phyloP scores from a whole-genome alignment of 768 basidiomycete species.

The Tylopilus sp. region DNA sequence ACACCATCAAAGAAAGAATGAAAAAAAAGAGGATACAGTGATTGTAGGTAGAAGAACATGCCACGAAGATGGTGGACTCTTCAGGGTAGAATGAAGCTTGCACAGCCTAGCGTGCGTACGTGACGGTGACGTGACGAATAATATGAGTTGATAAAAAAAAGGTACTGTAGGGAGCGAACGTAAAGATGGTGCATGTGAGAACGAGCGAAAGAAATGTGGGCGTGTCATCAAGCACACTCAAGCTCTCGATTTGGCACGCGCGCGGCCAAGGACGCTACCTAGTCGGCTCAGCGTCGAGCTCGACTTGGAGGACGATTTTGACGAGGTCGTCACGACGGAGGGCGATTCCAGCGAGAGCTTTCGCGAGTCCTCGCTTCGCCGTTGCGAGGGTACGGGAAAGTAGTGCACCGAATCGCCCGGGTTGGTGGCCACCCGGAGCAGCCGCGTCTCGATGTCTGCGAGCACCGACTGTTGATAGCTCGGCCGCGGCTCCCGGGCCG shows the following conservation, averaged over 20 bases:
- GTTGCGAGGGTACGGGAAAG: constrained; percentile 33
- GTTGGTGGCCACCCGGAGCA: constrained; percentile 26
- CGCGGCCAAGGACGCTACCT: constrained; percentile 18
- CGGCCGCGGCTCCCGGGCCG: constrained; percentile 12
- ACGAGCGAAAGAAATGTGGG: background rate
- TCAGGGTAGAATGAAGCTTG: too few species aligned
- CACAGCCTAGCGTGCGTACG: too few species aligned
- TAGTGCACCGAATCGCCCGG: constrained; percentile 33
- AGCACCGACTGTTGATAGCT: constrained; percentile 32
- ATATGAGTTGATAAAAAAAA: constrained; percentile 18
- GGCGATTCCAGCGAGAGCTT: constrained; percentile 28
- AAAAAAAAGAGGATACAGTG: constrained; percentile 14
- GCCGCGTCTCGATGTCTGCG: constrained; percentile 29
- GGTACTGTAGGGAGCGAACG: constrained; percentile 2
- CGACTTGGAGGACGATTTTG: constrained; percentile 24
- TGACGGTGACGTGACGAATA: constrained; percentile 11
- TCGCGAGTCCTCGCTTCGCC: constrained; percentile 26
- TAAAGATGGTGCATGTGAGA: constrained; percentile 9
- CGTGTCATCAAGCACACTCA: constrained; percentile 8
- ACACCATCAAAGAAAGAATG: background rate
- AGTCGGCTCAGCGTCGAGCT: constrained; percentile 18
- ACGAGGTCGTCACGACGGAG: constrained; percentile 23
- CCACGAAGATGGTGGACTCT: background rate
- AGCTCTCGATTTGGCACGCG: constrained; percentile 21
- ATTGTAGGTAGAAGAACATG: background rate